A percentile compares a stretch with the other conserved stretches of the same genome.
phyloP scores from a whole-genome alignment of 2,329 filamentous ascomycete species.

The Pseudocercospora musae region DNA sequence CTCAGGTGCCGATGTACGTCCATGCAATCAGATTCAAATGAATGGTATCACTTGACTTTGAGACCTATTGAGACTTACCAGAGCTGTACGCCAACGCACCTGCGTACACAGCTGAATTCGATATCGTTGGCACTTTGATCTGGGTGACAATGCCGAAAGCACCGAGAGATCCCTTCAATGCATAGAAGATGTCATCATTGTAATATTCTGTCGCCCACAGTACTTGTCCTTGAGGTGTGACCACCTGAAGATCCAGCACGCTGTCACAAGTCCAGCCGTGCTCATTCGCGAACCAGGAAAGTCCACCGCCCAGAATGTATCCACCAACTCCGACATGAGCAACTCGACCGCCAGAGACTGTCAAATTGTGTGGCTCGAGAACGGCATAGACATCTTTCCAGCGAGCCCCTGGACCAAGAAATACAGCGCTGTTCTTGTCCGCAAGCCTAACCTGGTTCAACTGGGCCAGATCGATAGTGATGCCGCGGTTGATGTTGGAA shows the following conservation, averaged over 20 bases:
- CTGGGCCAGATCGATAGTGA: conserved; percentile 28
- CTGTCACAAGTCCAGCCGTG: conserved; percentile 49
- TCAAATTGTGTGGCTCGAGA: conserved; percentile 41
- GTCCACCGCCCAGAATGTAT: conserved; percentile 46
- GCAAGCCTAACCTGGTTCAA: conserved; percentile 14
- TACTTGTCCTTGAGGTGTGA: conserved; percentile 24
- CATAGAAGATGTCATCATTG: conserved; percentile 30
- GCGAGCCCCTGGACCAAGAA: conserved; percentile 16
- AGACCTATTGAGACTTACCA: not conserved
- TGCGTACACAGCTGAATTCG: conserved; percentile 29
- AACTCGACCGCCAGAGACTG: conserved; percentile 46
- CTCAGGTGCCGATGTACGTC: not conserved
- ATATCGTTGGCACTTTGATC: conserved; percentile 23
- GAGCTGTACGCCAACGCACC: conserved; percentile 18
- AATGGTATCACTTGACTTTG: not conserved
- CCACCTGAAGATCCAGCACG: conserved; percentile 25
- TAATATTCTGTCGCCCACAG: conserved; percentile 19
- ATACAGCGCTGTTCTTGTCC: conserved; percentile 2
- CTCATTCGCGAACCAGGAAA: conserved; percentile 47
- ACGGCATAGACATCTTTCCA: conserved; percentile 37
- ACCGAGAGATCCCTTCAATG: conserved; percentile 25
- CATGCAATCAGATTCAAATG: not conserved
- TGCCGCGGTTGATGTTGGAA: conserved; percentile 27
- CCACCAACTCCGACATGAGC: conserved; percentile 46
- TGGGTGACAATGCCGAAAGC: conserved; percentile 29